phyloP scores from a whole-genome alignment of 345 rosid genomes.

The Citropsis articulata region DNA sequence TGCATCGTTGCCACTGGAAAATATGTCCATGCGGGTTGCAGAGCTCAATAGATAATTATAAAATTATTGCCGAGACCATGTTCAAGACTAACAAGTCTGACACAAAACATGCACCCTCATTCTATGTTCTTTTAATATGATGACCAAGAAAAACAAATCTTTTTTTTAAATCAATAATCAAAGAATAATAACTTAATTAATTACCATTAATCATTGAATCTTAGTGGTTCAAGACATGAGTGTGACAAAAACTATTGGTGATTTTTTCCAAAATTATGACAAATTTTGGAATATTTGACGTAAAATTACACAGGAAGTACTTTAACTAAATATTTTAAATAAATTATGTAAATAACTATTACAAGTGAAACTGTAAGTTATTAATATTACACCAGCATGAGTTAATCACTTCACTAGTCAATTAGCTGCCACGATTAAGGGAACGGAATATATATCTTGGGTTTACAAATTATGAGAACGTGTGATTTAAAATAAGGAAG shows the following conservation, averaged over 20 bases:
- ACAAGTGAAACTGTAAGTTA: background rate
- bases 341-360: no score
- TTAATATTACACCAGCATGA: no score
- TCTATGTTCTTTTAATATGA: background rate
- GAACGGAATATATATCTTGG: constrained; percentile 7
- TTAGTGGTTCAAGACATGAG: no score
- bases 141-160: no score
- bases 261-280: background rate
- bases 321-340: no score
- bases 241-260: background rate
- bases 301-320: background rate
- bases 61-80: background rate
- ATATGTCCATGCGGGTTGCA: background rate
- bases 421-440: background rate
- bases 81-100: background rate
- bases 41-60: background rate
- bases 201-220: no score
- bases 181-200: no score
- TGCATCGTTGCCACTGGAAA: constrained; percentile 41
- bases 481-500: constrained; percentile 2
- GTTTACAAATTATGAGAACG: background rate
- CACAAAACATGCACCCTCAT: background rate
- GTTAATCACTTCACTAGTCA: no score
- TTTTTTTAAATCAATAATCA: no score
- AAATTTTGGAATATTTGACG: no score